Evolutionary conservation across 345 rosid species (phyloP), one percentile per base, ranked within the genome.

Genomic region (Camelina laxa): DNA sequence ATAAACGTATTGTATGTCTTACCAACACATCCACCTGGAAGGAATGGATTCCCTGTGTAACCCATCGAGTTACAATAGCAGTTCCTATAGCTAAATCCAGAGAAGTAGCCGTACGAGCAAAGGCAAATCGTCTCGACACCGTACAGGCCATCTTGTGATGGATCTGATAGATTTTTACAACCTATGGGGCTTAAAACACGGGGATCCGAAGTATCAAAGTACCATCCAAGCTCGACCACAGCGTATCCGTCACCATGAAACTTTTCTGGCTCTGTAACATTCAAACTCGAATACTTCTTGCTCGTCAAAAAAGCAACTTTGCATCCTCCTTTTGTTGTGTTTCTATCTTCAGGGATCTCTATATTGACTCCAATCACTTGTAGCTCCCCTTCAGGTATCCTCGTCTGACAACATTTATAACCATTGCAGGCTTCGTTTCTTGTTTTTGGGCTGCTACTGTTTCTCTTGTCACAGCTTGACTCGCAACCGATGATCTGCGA

Each of bases 341-440:
- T 77, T 0, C 2, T 20, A 5, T 13, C 67, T 57, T 39, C 2
- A 13, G 31, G 22, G 41, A 7, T 67, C 69, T 73, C 77, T 21
- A 78, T 3, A 5, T 1, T 14, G 1, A 70, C 61, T 4, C 76
- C 80, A 13, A 77, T 62, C 1, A 48, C 72, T 65, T 77, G 76
- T 0, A 48, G 60, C 82, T 57, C 0, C 19, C 70, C 75, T 19
- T 50, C 53, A 0, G 87, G 81, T 55, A 87, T 74, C 5, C 81
- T 16, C 7, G 80, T 77, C 20, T 87, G 83, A 20, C 91, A 87
- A 44, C 88, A 87, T 9, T 83, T 83, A 4, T 78, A 31, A 3
- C 86, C 86, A 35, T 49, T 39, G 80, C 86, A 87, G n/a, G n/a
- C n/a, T n/a, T n/a, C n/a, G n/a, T n/a, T n/a, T 66, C 65, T 72